These are phyloP conservation scores for Phanerodontia chrysosporium DNA, from an alignment of 768 basidiomycete species.

Conservation along the genomic window DNA sequence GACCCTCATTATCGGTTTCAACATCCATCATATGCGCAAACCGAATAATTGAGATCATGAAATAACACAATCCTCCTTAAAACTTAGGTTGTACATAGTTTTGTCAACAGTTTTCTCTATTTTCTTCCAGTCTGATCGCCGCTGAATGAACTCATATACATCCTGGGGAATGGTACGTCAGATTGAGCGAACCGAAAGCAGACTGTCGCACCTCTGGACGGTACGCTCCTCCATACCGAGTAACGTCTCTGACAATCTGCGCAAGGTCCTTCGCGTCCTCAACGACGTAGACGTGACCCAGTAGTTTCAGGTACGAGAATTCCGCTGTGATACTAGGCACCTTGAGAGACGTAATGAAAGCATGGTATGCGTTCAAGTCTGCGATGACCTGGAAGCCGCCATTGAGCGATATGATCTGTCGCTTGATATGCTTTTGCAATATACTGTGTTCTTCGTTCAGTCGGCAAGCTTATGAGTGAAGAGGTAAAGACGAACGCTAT, in stretches of 20 bases:
- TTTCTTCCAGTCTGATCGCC: slow-evolving; percentile 96
- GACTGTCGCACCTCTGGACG: slow-evolving; percentile 71
- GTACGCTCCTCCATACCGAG: slow-evolving; percentile 92
- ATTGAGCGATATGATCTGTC: slow-evolving; percentile 90
- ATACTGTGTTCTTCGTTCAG: slow-evolving; percentile 59
- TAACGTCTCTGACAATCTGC: slow-evolving; percentile 92
- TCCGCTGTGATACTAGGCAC: slow-evolving; percentile 70
- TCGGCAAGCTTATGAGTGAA: neutral
- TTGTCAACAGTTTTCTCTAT: slow-evolving; percentile 96
- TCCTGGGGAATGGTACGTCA: slow-evolving; percentile 34
- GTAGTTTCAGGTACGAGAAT: slow-evolving; percentile 94
- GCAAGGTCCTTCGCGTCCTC: slow-evolving; percentile 95
- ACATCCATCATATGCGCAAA: too few relatives aligned
- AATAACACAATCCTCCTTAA: slow-evolving; percentile 80
- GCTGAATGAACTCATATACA: slow-evolving; percentile 93
- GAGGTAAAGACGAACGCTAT: slow-evolving; percentile 21
- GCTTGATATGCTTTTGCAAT: slow-evolving; percentile 92
- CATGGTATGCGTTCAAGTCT: slow-evolving; percentile 90
- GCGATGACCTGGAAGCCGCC: slow-evolving; percentile 97
- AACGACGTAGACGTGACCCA: slow-evolving; percentile 94
- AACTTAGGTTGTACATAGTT: slow-evolving; percentile 89
- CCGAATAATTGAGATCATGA: slow-evolving; percentile 3
- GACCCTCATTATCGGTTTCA: too few relatives aligned
- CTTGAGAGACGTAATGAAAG: slow-evolving; percentile 84
- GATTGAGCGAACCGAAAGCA: neutral